phyloP scores from a whole-genome alignment of 352 stramenopile species.

The Phytophthora europaea region DNA sequence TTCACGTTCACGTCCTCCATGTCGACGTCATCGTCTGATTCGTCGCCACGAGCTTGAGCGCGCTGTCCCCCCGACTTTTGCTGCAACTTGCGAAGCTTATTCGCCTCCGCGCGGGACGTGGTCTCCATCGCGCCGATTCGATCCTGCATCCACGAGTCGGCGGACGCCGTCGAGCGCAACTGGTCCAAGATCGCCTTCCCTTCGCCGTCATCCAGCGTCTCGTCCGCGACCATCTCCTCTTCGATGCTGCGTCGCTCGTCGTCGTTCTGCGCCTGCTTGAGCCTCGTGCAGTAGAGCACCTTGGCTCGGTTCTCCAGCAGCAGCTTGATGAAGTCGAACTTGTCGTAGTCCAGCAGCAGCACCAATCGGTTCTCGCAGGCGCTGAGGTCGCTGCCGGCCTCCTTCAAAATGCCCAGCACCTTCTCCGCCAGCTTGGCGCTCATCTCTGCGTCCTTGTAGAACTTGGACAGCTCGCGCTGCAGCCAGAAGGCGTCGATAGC shows the following conservation, averaged over 20 bases:
- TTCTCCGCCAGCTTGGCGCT: conserved; percentile 94
- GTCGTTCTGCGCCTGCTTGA: conserved; percentile 97
- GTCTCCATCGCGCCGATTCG: conserved; percentile 89
- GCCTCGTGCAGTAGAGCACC: conserved; percentile 97
- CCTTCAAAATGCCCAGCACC: conserved; percentile 81
- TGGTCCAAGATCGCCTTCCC: conserved; percentile 93
- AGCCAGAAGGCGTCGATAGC: conserved; percentile 99
- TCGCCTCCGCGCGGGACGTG: conserved; percentile 84
- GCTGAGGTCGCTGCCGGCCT: conserved; percentile 75
- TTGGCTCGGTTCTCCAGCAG: conserved; percentile 96
- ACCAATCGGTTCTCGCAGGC: conserved; percentile 98
- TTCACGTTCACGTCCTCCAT: conserved; percentile 53
- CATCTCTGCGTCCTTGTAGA: conserved; percentile 96
- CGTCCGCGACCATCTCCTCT: conserved; percentile 85
- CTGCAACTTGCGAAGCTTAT: conserved; percentile 84
- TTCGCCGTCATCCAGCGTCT: conserved; percentile 87
- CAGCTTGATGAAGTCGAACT: conserved; percentile 99
- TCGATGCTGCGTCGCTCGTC: conserved; percentile 93
- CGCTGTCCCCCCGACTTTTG: conserved; percentile 50
- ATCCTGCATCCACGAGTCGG: conserved; percentile 96
- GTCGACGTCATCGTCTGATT: conserved; percentile 61
- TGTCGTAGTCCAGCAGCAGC: conserved; percentile 98
- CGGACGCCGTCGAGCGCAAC: conserved; percentile 89
- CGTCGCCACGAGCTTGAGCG: conserved; percentile 22
- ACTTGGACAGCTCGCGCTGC: conserved; percentile 96